Evolutionary conservation across 2,329 filamentous ascomycete genomes (phyloP).

Genomic region (Fusarium sp.): DNA sequence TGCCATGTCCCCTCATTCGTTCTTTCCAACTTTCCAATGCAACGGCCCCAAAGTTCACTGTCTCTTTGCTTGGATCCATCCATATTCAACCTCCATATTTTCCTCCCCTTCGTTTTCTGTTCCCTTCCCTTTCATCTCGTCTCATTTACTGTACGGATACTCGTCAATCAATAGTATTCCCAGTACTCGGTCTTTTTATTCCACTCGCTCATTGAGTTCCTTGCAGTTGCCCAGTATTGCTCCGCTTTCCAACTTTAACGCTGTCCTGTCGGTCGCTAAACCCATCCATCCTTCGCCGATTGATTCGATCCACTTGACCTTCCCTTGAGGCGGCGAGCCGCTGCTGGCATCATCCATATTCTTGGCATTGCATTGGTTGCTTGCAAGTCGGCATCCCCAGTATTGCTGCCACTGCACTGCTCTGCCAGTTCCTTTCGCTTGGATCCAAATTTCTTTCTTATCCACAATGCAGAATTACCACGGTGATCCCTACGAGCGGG

Average conservation of each 20-base stretch:
- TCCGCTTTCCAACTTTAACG: constrained; percentile 9
- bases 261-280: constrained; percentile 18
- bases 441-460: constrained; percentile 24
- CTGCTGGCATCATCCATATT: constrained; percentile 38
- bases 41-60: constrained; percentile 11
- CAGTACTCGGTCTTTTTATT: constrained; percentile 27
- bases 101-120: background rate
- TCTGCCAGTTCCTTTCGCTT: constrained; percentile 14
- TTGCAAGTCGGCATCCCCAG: constrained; percentile 13
- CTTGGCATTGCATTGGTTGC: constrained; percentile 25
- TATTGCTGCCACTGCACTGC: constrained; percentile 12
- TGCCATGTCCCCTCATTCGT: constrained; percentile 31
- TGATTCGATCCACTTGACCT: constrained; percentile 13
- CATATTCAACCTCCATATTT: constrained; percentile 20
- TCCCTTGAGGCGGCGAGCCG: constrained; percentile 35
- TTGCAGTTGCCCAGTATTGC: constrained; percentile 24
- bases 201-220: constrained; percentile 31
- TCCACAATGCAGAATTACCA: constrained; percentile 50
- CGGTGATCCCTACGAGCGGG: constrained; percentile 51
- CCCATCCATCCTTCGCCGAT: constrained; percentile 17
- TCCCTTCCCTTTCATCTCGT: constrained; percentile 13
- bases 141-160: constrained; percentile 12
- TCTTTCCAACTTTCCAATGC: constrained; percentile 30
- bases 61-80: background rate
- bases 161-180: constrained; percentile 15